phyloP scores from a whole-genome alignment of 176 grass and related monocot genomes.

The Pontederia crassipes region DNA sequence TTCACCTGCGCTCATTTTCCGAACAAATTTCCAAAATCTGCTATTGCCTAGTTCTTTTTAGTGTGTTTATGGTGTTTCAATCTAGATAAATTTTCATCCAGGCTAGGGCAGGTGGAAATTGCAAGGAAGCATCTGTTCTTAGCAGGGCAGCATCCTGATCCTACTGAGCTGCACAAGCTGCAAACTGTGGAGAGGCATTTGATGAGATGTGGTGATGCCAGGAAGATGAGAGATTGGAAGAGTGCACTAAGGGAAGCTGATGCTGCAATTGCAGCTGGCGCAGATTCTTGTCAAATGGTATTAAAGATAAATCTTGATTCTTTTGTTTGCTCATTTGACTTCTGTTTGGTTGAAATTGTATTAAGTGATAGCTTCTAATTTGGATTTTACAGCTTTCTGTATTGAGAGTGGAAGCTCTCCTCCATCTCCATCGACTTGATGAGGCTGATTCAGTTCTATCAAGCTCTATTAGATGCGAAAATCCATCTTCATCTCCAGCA shows the following conservation, averaged over 20 bases:
- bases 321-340: neutral
- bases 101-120: conserved; percentile 44
- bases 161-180: conserved; percentile 31
- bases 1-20: too few species aligned
- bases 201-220: conserved; percentile 33
- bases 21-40: too few species aligned
- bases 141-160: conserved; percentile 24
- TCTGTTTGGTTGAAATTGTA: neutral
- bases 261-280: conserved; percentile 41
- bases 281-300: neutral
- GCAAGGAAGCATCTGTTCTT: conserved; percentile 37
- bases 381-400: conserved; percentile 4
- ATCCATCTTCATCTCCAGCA: neutral
- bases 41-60: too few species aligned
- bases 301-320: neutral
- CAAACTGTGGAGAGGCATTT: conserved; percentile 53
- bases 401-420: conserved; percentile 12
- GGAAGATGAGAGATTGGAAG: conserved; percentile 39
- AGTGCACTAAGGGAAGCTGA: conserved; percentile 41
- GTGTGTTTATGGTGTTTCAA: neutral
- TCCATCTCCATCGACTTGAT: conserved; percentile 2
- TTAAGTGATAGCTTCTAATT: neutral
- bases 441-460: conserved; percentile 1
- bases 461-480: neutral
- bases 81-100: conserved; percentile 17